phyloP scores from a whole-genome alignment of 2,329 filamentous ascomycete species.

The Fusarium nodosum region DNA sequence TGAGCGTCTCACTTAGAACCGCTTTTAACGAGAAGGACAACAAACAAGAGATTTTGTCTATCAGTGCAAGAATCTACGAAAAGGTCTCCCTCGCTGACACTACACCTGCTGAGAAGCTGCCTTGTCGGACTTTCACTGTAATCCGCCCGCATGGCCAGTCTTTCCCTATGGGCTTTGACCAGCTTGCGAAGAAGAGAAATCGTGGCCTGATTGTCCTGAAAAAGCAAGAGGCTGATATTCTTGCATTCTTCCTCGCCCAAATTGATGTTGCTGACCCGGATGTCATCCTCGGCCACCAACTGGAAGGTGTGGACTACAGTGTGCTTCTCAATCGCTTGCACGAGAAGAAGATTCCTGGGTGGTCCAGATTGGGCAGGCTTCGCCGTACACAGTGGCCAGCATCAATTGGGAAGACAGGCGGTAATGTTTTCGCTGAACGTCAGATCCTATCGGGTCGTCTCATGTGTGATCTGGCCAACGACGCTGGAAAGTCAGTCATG shows the following conservation, averaged over 20 bases:
- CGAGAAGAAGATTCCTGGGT: constrained; percentile 91
- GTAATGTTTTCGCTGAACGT: constrained; percentile 93
- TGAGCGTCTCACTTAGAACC: constrained; percentile 92
- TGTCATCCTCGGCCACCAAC: constrained; percentile 90
- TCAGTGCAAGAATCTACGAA: constrained; percentile 93
- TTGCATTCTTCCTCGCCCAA: constrained; percentile 90
- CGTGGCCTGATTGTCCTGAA: constrained; percentile 83
- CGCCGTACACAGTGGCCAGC: constrained; percentile 88
- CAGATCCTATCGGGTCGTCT: constrained; percentile 90
- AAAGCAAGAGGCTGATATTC: constrained; percentile 85
- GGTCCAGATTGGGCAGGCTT: constrained; percentile 92
- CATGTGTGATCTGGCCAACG: constrained; percentile 94
- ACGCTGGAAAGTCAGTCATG: constrained; percentile 97
- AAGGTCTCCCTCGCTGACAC: constrained; percentile 90
- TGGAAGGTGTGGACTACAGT: constrained; percentile 98
- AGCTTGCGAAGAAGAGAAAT: constrained; percentile 77
- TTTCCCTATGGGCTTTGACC: constrained; percentile 90
- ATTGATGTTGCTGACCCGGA: constrained; percentile 92
- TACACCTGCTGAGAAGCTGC: constrained; percentile 87
- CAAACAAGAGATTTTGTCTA: constrained; percentile 94
- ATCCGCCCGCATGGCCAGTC: constrained; percentile 82
- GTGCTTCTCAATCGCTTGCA: constrained; percentile 87
- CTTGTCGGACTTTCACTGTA: constrained; percentile 90
- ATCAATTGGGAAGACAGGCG: constrained; percentile 85
- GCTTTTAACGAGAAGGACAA: constrained; percentile 92